Evolutionary conservation across 805 yeast species (phyloP).

Genomic region (Wickerhamiella cacticola): DNA sequence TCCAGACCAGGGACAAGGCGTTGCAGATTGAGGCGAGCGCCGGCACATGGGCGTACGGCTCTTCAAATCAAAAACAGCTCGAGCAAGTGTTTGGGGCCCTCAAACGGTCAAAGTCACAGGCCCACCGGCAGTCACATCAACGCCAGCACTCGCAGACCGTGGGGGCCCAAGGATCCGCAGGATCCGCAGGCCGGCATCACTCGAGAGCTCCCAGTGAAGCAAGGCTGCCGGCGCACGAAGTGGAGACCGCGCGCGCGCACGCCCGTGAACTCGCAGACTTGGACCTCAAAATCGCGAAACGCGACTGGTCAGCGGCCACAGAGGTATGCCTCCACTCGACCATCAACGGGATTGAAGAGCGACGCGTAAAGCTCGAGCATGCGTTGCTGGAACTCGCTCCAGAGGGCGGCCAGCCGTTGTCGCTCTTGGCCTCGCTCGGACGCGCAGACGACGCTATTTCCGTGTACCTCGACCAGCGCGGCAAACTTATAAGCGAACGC

Average conservation of each 20-base stretch:
- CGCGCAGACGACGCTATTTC: conserved; percentile 39
- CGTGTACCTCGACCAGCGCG: conserved; percentile 38
- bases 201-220: conserved; percentile 1
- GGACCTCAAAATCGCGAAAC: conserved; percentile 54
- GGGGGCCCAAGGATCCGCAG: too few species aligned
- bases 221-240: conserved; percentile 19
- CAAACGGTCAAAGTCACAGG: neutral
- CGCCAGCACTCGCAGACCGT: neutral
- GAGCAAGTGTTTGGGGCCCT: conserved; percentile 2
- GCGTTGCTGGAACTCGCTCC: neutral
- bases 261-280: conserved; percentile 58
- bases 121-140: neutral
- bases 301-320: conserved; percentile 37
- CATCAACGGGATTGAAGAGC: conserved; percentile 5
- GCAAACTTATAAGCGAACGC: conserved; percentile 37
- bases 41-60: conserved; percentile 6
- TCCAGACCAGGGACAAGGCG: conserved; percentile 20
- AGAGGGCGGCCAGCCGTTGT: conserved; percentile 19
- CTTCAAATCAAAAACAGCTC: neutral
- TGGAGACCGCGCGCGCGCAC: conserved; percentile 37
- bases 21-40: neutral
- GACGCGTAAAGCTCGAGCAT: conserved; percentile 6
- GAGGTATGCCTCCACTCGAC: neutral
- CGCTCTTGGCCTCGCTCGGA: conserved; percentile 34
- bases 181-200: too few species aligned